Conservation (phyloP, 2,329 filamentous ascomycete species). For the Decorospora gaudefroyi region DNA sequence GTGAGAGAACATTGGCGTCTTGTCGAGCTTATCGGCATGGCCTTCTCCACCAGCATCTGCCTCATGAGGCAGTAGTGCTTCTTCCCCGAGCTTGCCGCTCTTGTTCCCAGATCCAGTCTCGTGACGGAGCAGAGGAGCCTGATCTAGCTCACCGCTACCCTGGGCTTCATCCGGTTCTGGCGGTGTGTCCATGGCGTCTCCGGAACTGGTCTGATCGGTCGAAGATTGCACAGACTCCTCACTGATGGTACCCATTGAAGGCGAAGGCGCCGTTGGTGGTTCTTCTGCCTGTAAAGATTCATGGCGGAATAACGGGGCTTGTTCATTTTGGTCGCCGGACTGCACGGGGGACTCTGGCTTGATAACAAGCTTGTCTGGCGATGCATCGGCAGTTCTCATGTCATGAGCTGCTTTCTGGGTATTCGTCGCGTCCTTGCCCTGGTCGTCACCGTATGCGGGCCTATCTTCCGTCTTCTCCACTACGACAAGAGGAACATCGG, state of each 20-base stretch:
- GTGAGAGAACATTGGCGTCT: slow-evolving; percentile 28
- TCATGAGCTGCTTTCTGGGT: slow-evolving; percentile 45
- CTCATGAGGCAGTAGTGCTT: slow-evolving; percentile 22
- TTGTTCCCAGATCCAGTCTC: slow-evolving; percentile 10
- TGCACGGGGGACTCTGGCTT: slow-evolving; percentile 23
- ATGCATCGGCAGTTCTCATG: slow-evolving; percentile 39
- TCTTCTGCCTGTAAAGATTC: slow-evolving; percentile 31
- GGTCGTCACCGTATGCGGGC: slow-evolving; percentile 45
- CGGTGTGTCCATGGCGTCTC: slow-evolving; percentile 24
- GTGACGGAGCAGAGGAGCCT: slow-evolving; percentile 21
- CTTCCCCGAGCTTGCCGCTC: slow-evolving; percentile 14
- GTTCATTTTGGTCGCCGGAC: slow-evolving; percentile 23
- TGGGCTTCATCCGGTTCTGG: slow-evolving; percentile 21
- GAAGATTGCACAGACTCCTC: slow-evolving; percentile 26
- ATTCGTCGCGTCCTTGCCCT: slow-evolving; percentile 40
- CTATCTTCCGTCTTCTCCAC: slow-evolving; percentile 46
- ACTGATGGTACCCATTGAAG: slow-evolving; percentile 22
- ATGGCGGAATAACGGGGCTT: slow-evolving; percentile 42
- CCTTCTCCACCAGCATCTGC: slow-evolving; percentile 5
- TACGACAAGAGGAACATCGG: slow-evolving; percentile 33
- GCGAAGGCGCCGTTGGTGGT: slow-evolving; percentile 4
- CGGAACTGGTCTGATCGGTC: slow-evolving; percentile 28
- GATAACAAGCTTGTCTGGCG: slow-evolving; percentile 41
- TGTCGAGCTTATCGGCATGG: slow-evolving; percentile 8
- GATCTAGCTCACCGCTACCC: slow-evolving; percentile 16